Evolutionary conservation across 1,284 basidiomycete genomes (phyloP).

Genomic region (Cerioporus squamosus): DNA sequence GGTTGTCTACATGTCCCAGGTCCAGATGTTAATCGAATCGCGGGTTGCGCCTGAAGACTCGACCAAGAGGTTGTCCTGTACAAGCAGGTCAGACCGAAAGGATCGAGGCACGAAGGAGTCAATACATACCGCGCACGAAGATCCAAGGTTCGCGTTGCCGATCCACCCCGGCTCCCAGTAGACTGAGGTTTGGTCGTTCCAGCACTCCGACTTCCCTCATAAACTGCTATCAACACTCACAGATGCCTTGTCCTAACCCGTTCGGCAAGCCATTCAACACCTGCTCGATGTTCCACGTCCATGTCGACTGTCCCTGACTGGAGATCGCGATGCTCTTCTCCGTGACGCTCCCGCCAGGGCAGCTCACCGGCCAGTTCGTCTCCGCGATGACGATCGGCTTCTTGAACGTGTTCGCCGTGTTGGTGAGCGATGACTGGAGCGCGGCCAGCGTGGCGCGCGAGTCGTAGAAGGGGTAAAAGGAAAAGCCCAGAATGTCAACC

Average conservation of each 20-base stretch:
- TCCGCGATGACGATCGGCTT: conserved; percentile 66
- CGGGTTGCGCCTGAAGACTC: conserved; percentile 1
- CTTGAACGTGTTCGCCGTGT: conserved; percentile 49
- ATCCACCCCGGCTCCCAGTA: conserved; percentile 3
- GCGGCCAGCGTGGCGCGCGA: conserved; percentile 54
- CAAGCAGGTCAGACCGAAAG: not conserved
- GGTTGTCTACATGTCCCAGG: not conserved
- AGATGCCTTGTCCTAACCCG: conserved; percentile 46
- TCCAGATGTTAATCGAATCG: conserved; percentile 1
- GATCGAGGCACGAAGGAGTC: not conserved
- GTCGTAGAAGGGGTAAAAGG: conserved; percentile 67
- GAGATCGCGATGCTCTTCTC: conserved; percentile 53
- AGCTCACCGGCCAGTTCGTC: conserved; percentile 64
- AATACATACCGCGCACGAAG: not conserved
- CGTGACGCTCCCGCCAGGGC: conserved; percentile 50
- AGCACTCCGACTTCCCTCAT: not conserved
- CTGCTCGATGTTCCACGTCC: conserved; percentile 54
- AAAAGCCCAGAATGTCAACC: conserved; percentile 64
- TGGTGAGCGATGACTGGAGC: conserved; percentile 53
- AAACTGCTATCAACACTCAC: conserved; percentile 15
- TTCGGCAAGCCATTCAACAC: conserved; percentile 49
- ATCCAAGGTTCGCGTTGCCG: not conserved
- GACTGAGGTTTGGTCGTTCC: not conserved
- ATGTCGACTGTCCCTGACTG: conserved; percentile 54
- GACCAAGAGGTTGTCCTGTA: conserved; percentile 2